Base-by-base conservation (phyloP, 2,329 filamentous ascomycete genomes). In the Calonectria honghensis region DNA sequence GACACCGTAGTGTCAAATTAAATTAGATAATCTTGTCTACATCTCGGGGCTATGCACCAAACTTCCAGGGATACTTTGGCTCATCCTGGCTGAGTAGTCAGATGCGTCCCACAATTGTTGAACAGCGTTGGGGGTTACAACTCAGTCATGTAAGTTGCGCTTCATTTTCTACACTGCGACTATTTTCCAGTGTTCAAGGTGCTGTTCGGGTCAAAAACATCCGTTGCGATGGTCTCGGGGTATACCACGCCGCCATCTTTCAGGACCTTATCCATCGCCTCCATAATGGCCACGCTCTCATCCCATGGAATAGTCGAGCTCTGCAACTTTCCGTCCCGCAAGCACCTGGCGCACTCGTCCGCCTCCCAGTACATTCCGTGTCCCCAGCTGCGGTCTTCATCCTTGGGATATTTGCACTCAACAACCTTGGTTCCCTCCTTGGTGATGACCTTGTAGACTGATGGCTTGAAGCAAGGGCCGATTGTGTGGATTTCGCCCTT, bases 341-440 rank as follows among this genome's bases (percentile, higher is more conserved):
- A 39, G 27, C 65, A 57, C 27, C 65, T 37, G 7, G 65, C 65
- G 20, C 65, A 68, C 37, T 57, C 65, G 11, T 68, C 65, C 48
- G 65, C 65, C 20, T 68, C 65, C 65, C 65, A 68, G 11, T 57
- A 68, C 50, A 57, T 68, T 16, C 65, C 65, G 10, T 68, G 48
- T 31, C 65, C 65, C 32, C 32, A 39, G 27, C 27, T 29, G 4
- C 65, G 50, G 6, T 68, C 65, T 14, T 51, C 16, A 37, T 68
- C 61, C 4, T 35, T 68, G 51, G 65, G 65, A n/a, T 68, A 57
- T 10, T 68, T 29, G 27, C 35, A 41, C 9, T 68, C 27, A 10
- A 68, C 37, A 54, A 31, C 10, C 16, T 59, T 52, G 7, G 35
- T 41, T 24, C 65, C 65, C 6, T 57, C 50, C 6, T 68, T 68